phyloP scores from a whole-genome alignment of 495 filamentous ascomycete genomes.

The Podospora appendiculata region DNA sequence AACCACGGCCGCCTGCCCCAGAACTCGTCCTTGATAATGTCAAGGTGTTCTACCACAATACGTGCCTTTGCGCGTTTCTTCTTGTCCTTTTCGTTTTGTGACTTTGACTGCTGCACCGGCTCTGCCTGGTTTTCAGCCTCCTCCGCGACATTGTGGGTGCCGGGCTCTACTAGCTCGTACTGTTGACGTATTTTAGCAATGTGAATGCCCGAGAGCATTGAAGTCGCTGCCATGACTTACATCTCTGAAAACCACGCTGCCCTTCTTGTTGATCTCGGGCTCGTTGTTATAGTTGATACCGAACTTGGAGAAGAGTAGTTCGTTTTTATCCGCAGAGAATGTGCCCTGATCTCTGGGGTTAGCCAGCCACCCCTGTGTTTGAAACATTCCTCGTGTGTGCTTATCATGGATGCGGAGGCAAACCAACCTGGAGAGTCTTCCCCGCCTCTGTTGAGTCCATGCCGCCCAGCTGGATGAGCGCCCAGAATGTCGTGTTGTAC shows the following conservation, averaged over 20 bases:
- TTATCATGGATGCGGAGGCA: neutral
- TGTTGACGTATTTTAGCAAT: conserved; percentile 13
- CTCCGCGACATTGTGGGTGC: conserved; percentile 24
- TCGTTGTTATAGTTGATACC: conserved; percentile 97
- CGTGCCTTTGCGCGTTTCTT: conserved; percentile 68
- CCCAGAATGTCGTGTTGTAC: conserved; percentile 97
- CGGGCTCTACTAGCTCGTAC: conserved; percentile 49
- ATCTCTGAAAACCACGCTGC: conserved; percentile 80
- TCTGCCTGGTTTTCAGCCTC: conserved; percentile 32
- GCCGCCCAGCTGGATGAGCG: conserved; percentile 68
- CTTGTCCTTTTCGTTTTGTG: conserved; percentile 67
- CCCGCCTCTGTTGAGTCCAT: conserved; percentile 73
- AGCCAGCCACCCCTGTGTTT: neutral
- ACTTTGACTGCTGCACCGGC: conserved; percentile 52
- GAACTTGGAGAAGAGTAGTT: conserved; percentile 86
- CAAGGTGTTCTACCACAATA: conserved; percentile 74
- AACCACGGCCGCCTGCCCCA: conserved; percentile 86
- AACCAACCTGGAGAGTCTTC: conserved; percentile 58
- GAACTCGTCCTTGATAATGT: conserved; percentile 91
- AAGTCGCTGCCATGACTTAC: conserved; percentile 35
- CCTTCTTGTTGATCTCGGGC: conserved; percentile 84
- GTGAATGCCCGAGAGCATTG: neutral
- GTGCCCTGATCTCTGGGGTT: conserved; percentile 53
- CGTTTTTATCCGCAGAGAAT: conserved; percentile 80
- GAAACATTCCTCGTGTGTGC: neutral